Conservation (phyloP, 2,329 filamentous ascomycete species). For the Apiospora koreana region DNA sequence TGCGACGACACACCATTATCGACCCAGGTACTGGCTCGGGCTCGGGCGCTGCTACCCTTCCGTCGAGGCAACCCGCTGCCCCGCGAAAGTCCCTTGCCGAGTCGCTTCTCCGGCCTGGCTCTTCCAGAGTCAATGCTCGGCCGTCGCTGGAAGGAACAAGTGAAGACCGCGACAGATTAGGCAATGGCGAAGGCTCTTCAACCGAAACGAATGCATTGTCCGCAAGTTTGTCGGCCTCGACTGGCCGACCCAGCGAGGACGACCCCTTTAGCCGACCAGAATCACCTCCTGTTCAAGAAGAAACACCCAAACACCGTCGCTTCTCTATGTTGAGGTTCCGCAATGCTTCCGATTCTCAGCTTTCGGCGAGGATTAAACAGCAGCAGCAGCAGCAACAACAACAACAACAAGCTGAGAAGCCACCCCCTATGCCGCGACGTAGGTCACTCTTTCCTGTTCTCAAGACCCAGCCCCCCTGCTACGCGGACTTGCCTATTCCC, state of each 20-base stretch:
- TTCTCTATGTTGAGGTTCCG: conserved; percentile 80
- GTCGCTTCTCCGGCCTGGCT: conserved; percentile 19
- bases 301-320: conserved; percentile 57
- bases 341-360: conserved; percentile 89
- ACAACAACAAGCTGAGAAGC: conserved; percentile 59
- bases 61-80: conserved; percentile 17
- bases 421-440: conserved; percentile 61
- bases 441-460: conserved; percentile 31
- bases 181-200: conserved; percentile 23
- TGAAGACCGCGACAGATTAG: conserved; percentile 15
- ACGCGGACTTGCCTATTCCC: neutral
- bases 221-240: conserved; percentile 18
- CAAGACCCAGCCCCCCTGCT: neutral
- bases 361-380: conserved; percentile 68
- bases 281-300: conserved; percentile 55
- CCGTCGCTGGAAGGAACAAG: conserved; percentile 13
- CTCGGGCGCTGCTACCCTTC: conserved; percentile 11
- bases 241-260: conserved; percentile 25
- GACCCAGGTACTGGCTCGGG: conserved; percentile 25
- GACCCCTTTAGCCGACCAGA: conserved; percentile 39
- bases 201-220: conserved; percentile 21
- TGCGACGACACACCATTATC: conserved; percentile 52
- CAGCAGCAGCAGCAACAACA: conserved; percentile 57
- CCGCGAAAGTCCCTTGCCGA: conserved; percentile 24
- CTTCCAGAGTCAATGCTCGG: conserved; percentile 10